A percentile compares a stretch with the other conserved stretches of the same genome.
Conservation (phyloP, 768 basidiomycete species). For the Filobasidium wieringae region DNA sequence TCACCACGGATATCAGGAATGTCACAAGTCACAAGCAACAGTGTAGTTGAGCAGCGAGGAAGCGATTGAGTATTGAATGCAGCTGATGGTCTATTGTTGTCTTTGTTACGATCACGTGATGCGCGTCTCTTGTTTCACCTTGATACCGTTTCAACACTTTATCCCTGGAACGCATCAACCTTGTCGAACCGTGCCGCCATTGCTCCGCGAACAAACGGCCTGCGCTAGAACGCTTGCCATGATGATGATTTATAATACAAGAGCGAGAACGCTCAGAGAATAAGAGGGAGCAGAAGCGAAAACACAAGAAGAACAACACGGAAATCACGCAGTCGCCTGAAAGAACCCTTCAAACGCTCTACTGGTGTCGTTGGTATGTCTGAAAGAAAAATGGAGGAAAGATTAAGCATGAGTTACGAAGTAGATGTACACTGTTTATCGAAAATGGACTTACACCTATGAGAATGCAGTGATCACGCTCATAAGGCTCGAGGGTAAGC, state of each 20-base stretch:
- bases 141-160: no score
- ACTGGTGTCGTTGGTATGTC: slow-evolving; percentile 14
- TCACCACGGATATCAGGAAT: no score
- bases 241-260: background rate
- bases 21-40: no score
- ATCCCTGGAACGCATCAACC: no score
- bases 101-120: no score
- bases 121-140: no score
- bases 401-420: background rate
- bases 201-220: no score
- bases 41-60: no score
- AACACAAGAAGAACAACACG: background rate
- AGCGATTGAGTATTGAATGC: no score
- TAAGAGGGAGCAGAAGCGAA: background rate
- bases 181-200: no score
- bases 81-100: no score
- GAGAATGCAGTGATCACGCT: slow-evolving; percentile 34
- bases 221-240: no score
- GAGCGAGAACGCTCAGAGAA: background rate
- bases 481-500: slow-evolving; percentile 50
- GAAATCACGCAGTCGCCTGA: background rate
- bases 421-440: background rate
- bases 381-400: background rate
- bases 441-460: slow-evolving; percentile 7
- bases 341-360: background rate